Conservation (phyloP, 352 stramenopile species). For the Phytophthora meadii region DNA sequence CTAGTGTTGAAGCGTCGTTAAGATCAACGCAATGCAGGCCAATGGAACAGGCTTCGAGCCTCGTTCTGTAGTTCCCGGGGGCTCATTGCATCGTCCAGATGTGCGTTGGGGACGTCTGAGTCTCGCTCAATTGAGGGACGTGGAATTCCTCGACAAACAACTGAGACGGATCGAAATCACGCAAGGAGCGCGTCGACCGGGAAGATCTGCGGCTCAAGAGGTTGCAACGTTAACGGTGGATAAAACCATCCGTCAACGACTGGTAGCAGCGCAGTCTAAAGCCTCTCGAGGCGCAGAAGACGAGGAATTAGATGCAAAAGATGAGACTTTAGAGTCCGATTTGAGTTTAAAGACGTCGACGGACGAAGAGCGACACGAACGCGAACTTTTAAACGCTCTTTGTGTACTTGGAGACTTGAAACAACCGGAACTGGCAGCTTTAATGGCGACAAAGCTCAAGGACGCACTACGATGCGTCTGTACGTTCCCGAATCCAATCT, state of each 20-base stretch:
- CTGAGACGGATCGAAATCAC: conserved; percentile 63
- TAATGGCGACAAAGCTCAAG: conserved; percentile 63
- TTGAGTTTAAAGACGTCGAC: too few species aligned
- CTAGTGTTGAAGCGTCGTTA: conserved; percentile 27
- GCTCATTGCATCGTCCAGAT: conserved; percentile 44
- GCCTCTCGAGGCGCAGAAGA: conserved; percentile 30
- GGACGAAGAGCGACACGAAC: conserved; percentile 18
- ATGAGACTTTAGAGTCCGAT: conserved; percentile 11
- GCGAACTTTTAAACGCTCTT: conserved; percentile 56
- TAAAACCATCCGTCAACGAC: conserved; percentile 35
- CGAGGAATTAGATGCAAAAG: conserved; percentile 33
- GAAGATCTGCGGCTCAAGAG: background rate
- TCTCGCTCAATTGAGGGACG: conserved; percentile 67
- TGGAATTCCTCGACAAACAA: conserved; percentile 77
- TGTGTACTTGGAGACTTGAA: conserved; percentile 60
- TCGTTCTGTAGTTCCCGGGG: conserved; percentile 3
- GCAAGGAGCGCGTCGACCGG: conserved; percentile 35
- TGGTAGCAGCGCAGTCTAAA: conserved; percentile 28
- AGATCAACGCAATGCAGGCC: conserved; percentile 24
- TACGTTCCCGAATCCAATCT: conserved; percentile 61
- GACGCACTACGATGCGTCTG: conserved; percentile 48
- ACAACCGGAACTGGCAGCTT: conserved; percentile 43
- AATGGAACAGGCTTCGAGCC: conserved; percentile 39
- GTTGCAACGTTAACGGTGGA: background rate
- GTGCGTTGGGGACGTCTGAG: conserved; percentile 71